Base-by-base conservation (phyloP, 257 asterid genomes). In the Thymus quinquecostatus region DNA sequence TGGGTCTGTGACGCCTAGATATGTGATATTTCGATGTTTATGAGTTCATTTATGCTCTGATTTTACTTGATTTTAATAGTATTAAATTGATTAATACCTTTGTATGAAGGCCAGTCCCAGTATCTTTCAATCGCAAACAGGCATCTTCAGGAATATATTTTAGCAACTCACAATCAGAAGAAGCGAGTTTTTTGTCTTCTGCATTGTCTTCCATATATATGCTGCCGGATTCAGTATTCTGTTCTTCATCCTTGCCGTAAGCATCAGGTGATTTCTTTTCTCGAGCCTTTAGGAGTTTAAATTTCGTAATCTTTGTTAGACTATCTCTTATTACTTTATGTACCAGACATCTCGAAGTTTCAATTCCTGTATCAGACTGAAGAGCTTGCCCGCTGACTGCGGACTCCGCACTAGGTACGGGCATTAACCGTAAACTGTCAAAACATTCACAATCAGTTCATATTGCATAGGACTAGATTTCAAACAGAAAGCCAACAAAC, bases 271-370 rank as follows among this genome's bases (percentile, higher is more conserved):
- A 33, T 78, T 80, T 82, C 78, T 84, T 86, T 74, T 87, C 96
- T 85, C 88, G 83, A 71, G 85, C 92, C 87, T 90, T 89, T 66
- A 95, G 85, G 95, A 89, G 70, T 82, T 92, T 90, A 84, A 95
- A 92, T 77, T 88, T 96, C 81, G 87, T 92, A 48, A 90, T 83
- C 77, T 81, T 85, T 48, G 36, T 77, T 75, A 95, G 72, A 78
- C 95, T 85, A 73, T 88, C 94, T 60, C 84, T 78, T 47, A 92
- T 64, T 65, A 92, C 82, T 82, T 86, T 84, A 66, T 68, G 82
- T 69, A 95, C 84, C 76, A 87, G 75, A 73, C 71, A 57, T 78
- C 83, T 82, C 6, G 95, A 85, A 68, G 82, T 73, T 68, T 76
- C 94, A 70, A 29, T 63, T 49, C 77, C 88, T 5, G 14, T 60